Base-by-base conservation (phyloP, 2,329 filamentous ascomycete species). In the Dactylellina sp. region DNA sequence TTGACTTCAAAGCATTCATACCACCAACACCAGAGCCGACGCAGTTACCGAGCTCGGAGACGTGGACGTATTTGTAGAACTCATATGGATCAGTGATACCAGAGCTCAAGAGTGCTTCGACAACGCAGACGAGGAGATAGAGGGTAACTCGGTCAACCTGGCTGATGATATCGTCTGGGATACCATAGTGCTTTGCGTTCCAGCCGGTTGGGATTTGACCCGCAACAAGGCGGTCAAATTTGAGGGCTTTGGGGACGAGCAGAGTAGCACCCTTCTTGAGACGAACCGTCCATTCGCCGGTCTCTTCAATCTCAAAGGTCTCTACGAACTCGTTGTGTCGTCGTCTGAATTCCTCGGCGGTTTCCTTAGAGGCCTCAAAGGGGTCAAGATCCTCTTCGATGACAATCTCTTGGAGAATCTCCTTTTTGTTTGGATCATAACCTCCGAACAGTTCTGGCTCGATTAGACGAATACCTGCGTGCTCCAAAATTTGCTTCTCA, bases 61-160 rank as follows among this genome's bases (percentile, higher is more conserved):
- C 89, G 82, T 99, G 95, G 76, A 99, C 93, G 80, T 99, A 99
- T 85, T 98, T 93, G 88, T 99, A 99, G 84, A 99, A 98, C 84
- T 99, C 95, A 81, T 98, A 99, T 18, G 95, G 96, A 81, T 99
- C 96, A 24, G 95, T 98, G 81, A 99, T 94, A 89, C 95, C 95
- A 76, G 92, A 90, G 28, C 92, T 90, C 57, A 99, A 86, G 6
- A 99, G 89, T 71, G 93, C 89, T 82, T 99, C 96, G 0, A 91
- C 92, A 52, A 93, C 96, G 61, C 92, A 96, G 50, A 98, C 93
- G 49, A 99, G 90, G 28, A 98, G 92, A 81, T 92, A 99, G 53
- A 99, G 86, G 0, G 95, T 97, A 77, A 98, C 94, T 4, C 93
- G 95, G 80, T 99, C 96, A 76, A 99, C 95, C 81, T 99, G 95